A percentile compares a stretch with the other conserved stretches of the same genome.
phyloP scores from a whole-genome alignment of 2,329 filamentous ascomycete genomes.

The Hymenoscyphus fructigenus region DNA sequence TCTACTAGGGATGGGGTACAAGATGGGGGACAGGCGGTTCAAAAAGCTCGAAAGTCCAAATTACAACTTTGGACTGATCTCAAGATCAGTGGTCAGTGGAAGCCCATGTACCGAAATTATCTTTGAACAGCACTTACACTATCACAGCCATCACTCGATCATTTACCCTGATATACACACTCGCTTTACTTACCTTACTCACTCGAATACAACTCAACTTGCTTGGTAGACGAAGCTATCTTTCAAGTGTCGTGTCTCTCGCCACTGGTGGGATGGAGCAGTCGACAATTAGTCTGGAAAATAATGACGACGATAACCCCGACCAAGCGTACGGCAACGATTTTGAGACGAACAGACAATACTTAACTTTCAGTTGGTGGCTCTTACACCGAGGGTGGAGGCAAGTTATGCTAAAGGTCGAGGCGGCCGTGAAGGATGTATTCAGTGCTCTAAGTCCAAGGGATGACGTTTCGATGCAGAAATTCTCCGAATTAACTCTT shows the following conservation, averaged over 20 bases:
- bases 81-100: slow-evolving; percentile 81
- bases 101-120: slow-evolving; percentile 18
- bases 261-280: slow-evolving; percentile 71
- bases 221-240: slow-evolving; percentile 89
- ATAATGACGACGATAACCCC: slow-evolving; percentile 84
- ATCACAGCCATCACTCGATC: slow-evolving; percentile 78
- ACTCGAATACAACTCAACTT: slow-evolving; percentile 97
- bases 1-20: slow-evolving; percentile 40
- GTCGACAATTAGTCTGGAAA: slow-evolving; percentile 82
- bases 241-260: slow-evolving; percentile 90
- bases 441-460: slow-evolving; percentile 88
- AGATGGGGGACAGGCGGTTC: slow-evolving; percentile 44
- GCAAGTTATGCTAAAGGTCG: slow-evolving; percentile 77
- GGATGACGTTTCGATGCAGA: slow-evolving; percentile 80
- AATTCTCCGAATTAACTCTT: slow-evolving; percentile 75
- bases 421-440: slow-evolving; percentile 81
- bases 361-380: slow-evolving; percentile 98
- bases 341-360: slow-evolving; percentile 93
- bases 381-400: slow-evolving; percentile 87
- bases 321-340: slow-evolving; percentile 87
- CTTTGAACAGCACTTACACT: slow-evolving; percentile 15
- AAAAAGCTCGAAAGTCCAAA: slow-evolving; percentile 72
- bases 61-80: slow-evolving; percentile 95
- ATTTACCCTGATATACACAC: slow-evolving; percentile 88
- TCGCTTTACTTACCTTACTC: slow-evolving; percentile 84